Evolutionary conservation across 2,329 filamentous ascomycete genomes (phyloP).

Genomic region (Diatrype stigma): DNA sequence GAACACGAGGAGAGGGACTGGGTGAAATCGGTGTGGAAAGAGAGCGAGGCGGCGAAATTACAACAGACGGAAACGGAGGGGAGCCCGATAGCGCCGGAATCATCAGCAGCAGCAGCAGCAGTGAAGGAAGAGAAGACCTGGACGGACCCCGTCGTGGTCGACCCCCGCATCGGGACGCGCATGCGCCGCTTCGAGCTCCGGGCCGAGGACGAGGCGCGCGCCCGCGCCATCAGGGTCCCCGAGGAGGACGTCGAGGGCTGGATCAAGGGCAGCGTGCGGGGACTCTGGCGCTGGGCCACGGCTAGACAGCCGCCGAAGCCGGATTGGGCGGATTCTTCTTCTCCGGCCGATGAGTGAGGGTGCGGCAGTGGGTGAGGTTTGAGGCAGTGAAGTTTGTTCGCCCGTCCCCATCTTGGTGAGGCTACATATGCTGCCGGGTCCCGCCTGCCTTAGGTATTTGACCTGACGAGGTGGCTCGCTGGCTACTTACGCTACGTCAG

Average conservation of each 20-base stretch:
- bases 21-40: slow-evolving; percentile 73
- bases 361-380: neutral
- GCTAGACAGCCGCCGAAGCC: slow-evolving; percentile 36
- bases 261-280: slow-evolving; percentile 56
- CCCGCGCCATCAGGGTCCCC: slow-evolving; percentile 56
- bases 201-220: slow-evolving; percentile 65
- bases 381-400: no score
- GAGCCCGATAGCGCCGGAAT: slow-evolving; percentile 7
- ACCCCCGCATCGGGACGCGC: slow-evolving; percentile 68
- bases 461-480: no score
- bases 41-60: slow-evolving; percentile 38
- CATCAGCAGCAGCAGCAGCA: neutral
- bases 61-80: slow-evolving; percentile 26
- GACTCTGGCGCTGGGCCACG: slow-evolving; percentile 48
- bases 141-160: slow-evolving; percentile 69
- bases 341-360: slow-evolving; percentile 5
- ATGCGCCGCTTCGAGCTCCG: slow-evolving; percentile 77
- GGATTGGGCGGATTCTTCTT: slow-evolving; percentile 11
- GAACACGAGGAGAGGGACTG: slow-evolving; percentile 73
- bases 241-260: slow-evolving; percentile 68
- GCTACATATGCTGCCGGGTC: no score
- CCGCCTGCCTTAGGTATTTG: no score
- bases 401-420: no score
- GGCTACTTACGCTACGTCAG: no score
- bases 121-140: slow-evolving; percentile 61